Conservation (phyloP, 169 alveolate species). For the Babesia sp. region DNA sequence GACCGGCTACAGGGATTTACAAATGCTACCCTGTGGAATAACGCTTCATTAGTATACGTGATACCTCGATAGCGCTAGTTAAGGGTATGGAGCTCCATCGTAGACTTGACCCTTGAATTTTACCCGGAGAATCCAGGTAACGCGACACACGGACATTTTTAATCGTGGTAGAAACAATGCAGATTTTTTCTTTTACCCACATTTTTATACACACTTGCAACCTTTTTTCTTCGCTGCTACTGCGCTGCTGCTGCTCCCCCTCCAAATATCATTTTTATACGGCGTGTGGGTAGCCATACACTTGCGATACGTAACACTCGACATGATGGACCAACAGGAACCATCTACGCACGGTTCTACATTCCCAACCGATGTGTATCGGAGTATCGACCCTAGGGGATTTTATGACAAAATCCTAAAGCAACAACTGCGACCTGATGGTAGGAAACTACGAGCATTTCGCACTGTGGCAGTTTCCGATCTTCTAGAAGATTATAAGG, state of each 20-base stretch:
- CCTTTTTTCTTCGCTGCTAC: not conserved
- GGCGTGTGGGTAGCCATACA: not conserved
- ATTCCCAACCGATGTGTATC: conserved; percentile 56
- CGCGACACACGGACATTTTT: not conserved
- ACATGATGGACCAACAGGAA: not conserved
- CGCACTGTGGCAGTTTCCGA: conserved; percentile 49
- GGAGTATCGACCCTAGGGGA: conserved; percentile 48
- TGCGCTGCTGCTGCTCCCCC: not conserved
- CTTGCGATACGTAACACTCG: not conserved
- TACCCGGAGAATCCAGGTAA: too few relatives aligned
- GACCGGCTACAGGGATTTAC: too few relatives aligned
- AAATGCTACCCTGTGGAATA: too few relatives aligned
- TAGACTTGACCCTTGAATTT: too few relatives aligned
- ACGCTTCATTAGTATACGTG: too few relatives aligned
- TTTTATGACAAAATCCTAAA: conserved; percentile 31
- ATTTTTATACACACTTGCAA: not conserved
- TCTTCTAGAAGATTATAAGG: conserved; percentile 8
- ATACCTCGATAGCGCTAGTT: too few relatives aligned
- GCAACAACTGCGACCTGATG: conserved; percentile 59
- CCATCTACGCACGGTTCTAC: conserved; percentile 22
- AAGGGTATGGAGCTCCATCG: too few relatives aligned
- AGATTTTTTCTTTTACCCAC: not conserved
- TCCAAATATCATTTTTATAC: not conserved
- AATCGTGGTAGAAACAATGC: not conserved
- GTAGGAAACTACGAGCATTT: conserved; percentile 49